Evolutionary conservation across 2,329 filamentous ascomycete species (phyloP).

Genomic region (Neofusicoccum sp.): DNA sequence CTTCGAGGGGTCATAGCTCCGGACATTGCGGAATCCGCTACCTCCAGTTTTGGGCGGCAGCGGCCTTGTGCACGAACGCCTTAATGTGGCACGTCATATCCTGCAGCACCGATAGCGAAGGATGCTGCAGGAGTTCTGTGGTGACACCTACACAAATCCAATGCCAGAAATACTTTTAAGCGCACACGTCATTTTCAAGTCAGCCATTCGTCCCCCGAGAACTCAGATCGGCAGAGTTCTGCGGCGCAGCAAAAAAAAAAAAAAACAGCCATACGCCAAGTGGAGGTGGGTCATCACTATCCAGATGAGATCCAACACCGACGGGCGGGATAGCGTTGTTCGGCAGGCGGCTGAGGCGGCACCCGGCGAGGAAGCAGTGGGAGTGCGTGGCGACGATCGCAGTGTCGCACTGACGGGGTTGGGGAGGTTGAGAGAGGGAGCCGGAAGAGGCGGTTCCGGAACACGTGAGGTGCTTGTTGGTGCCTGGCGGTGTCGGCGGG

Average conservation of each 20-base stretch:
- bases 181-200: no score
- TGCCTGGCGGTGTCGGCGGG: background rate
- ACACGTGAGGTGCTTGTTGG: background rate
- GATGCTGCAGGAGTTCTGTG: slow-evolving; percentile 9
- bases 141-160: slow-evolving; percentile 25
- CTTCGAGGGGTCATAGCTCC: background rate
- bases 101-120: background rate
- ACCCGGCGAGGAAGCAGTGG: slow-evolving; percentile 39
- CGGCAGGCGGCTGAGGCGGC: slow-evolving; percentile 45
- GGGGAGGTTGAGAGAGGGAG: background rate
- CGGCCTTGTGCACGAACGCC: background rate
- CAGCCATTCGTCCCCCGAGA: no score
- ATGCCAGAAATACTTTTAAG: no score
- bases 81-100: background rate
- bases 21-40: background rate
- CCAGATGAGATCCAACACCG: no score
- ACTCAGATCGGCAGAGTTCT: no score
- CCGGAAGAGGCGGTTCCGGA: background rate
- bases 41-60: background rate
- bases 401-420: background rate
- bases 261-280: no score
- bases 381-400: slow-evolving; percentile 33
- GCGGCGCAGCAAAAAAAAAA: no score
- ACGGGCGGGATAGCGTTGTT: slow-evolving; percentile 40
- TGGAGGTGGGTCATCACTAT: no score